Percentiles rank a stretch among this genome's conserved stretches.
These are phyloP conservation scores for Chimonanthus praecox DNA, from an alignment of 164 flowering plant species.

Conservation along the genomic window DNA sequence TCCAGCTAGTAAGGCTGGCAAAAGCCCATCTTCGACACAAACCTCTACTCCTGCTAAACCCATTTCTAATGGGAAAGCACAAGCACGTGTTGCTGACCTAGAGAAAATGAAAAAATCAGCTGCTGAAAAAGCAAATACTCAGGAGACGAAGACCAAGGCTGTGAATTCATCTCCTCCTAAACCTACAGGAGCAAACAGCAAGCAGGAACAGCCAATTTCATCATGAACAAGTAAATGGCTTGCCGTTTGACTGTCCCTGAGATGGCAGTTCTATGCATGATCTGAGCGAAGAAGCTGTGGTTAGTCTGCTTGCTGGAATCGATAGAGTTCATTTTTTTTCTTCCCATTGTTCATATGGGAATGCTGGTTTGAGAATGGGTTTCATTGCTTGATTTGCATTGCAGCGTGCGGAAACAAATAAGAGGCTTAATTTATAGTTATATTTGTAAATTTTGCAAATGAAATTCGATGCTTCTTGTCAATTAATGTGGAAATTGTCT, in stretches of 20 bases:
- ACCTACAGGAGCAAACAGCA: constrained; percentile 10
- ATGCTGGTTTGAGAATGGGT: constrained; percentile 8
- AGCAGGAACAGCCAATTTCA: constrained; percentile 9
- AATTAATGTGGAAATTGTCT: background rate
- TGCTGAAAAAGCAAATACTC: constrained; percentile 30
- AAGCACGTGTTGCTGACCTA: constrained; percentile 5
- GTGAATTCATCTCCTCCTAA: constrained; percentile 16
- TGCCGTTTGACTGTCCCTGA: background rate
- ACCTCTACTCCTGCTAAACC: constrained; percentile 28
- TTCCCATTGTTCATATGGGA: constrained; percentile 2
- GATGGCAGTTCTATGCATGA: background rate
- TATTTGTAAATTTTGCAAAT: background rate
- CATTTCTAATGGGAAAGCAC: constrained; percentile 35
- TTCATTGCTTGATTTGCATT: constrained; percentile 8
- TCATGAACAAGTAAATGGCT: constrained; percentile 1
- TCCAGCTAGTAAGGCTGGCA: constrained; percentile 25
- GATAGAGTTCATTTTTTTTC: background rate
- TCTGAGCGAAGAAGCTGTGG: background rate
- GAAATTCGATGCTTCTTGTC: background rate
- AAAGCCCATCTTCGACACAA: constrained; percentile 19
- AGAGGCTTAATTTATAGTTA: background rate
- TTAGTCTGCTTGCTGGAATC: background rate
- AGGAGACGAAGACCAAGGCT: constrained; percentile 18
- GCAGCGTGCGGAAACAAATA: constrained; percentile 22
- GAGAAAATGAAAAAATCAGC: constrained; percentile 45